Percentiles rank a stretch among this genome's conserved stretches.
Evolutionary conservation across 2,329 filamentous ascomycete species (phyloP).

Genomic region (Penicillium sp.): DNA sequence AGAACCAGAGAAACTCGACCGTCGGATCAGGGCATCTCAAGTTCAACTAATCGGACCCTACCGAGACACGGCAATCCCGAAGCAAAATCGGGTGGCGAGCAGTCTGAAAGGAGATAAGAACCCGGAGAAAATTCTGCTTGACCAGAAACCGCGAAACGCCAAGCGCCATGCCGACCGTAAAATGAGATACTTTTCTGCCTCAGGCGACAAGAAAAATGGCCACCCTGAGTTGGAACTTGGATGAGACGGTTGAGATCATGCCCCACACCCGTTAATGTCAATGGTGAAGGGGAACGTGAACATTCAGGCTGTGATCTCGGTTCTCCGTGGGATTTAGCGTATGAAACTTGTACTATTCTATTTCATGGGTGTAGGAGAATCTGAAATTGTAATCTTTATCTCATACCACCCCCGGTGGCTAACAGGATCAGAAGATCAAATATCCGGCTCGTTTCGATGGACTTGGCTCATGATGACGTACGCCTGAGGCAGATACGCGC

Average conservation of each 20-base stretch:
- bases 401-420: background rate
- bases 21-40: background rate
- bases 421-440: slow-evolving; percentile 5
- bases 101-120: too few relatives aligned
- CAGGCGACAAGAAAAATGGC: background rate
- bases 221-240: background rate
- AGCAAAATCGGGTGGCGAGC: background rate
- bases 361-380: background rate
- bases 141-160: background rate
- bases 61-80: background rate
- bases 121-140: background rate
- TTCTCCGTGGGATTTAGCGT: rapidly evolving
- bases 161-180: background rate
- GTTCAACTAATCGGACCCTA: too few relatives aligned
- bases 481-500: slow-evolving; percentile 2
- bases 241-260: background rate
- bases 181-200: background rate
- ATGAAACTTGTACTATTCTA: background rate
- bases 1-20: background rate
- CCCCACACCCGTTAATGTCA: background rate
- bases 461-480: slow-evolving; percentile 3
- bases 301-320: background rate
- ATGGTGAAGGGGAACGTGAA: background rate
- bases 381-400: background rate
- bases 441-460: background rate